Base-by-base conservation (phyloP, 2,329 filamentous ascomycete species). In the Diaporthe sp. region DNA sequence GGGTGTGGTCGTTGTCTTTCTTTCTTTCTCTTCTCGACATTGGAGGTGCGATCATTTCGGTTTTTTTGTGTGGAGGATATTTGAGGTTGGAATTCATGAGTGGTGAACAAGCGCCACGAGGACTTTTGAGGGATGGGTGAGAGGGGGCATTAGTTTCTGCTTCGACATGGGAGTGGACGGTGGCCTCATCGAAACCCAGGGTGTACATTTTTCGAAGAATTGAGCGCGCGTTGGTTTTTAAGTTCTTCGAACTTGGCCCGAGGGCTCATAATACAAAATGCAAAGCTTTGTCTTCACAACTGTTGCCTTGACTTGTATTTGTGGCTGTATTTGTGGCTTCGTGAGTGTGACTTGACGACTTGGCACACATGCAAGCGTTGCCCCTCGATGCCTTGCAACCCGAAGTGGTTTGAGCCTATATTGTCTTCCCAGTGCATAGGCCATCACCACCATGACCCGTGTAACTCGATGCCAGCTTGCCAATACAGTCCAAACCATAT, bases 81-180 rank as follows among this genome's bases (percentile, higher is more conserved):
- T 68, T 9, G 4, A 7, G 2, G 15, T 12, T 22, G 2, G 25
- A 12, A 20, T 42, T 28, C 1, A 42, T 22, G n/a, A 42, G n/a
- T 51, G 22, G 34, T 12, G 6, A 10, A 42, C 4, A 17, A 20
- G 13, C 8, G 49, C 34, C 22, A 13, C 2, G 15, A 20, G 17
- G 15, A 28, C 37, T 42, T 70, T 70, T 20, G 49, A 51, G 22
- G 28, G 34, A 55, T 39, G 49, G 49, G n/a, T 42, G 31, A 39
- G 20, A 8, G 4, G 31, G 28, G 25, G 13, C 0, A 0, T 2
- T 5, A 25, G 22, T 25, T 4, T 34, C 8, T 8, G 4, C 7
- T 42, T 20, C 17, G 8, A 7, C 10, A 13, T 47, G 13, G 25
- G 17, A 65, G 25, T 6, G 17, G 39, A 31, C 15, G 25, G 8